A percentile compares a stretch with the other conserved stretches of the same genome.
These are phyloP conservation scores for Wickerhamomyces sydowiorum DNA, from an alignment of 805 yeast species.

Conservation along the genomic window DNA sequence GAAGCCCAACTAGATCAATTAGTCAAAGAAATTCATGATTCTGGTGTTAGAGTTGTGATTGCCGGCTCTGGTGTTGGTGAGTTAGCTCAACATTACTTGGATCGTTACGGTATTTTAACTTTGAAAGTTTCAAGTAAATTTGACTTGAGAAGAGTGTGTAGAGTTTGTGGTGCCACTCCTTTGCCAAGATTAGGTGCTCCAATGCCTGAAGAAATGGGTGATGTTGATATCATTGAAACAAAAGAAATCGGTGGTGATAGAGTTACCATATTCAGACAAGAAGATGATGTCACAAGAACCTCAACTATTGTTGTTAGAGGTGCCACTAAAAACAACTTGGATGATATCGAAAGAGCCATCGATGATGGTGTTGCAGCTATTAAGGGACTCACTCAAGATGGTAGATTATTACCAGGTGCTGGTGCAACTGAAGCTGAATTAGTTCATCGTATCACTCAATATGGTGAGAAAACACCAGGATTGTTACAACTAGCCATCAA, in stretches of 20 bases:
- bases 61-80: conserved; percentile 97
- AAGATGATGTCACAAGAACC: conserved; percentile 58
- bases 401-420: conserved; percentile 86
- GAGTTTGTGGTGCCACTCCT: conserved; percentile 97
- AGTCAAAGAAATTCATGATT: conserved; percentile 73
- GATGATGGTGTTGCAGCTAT: conserved; percentile 94
- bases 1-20: conserved; percentile 86
- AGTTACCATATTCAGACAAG: conserved; percentile 89
- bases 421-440: conserved; percentile 92
- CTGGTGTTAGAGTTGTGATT: conserved; percentile 82
- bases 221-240: conserved; percentile 81
- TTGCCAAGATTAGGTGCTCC: conserved; percentile 93
- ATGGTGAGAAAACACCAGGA: conserved; percentile 94
- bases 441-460: conserved; percentile 69
- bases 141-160: conserved; percentile 86
- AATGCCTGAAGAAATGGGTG: conserved; percentile 89
- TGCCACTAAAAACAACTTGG: conserved; percentile 90
- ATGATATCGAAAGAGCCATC: conserved; percentile 94
- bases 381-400: conserved; percentile 82
- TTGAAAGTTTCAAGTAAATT: conserved; percentile 90
- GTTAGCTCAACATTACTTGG: conserved; percentile 85
- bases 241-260: conserved; percentile 96
- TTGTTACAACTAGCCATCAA: conserved; percentile 89
- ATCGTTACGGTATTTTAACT: conserved; percentile 79
- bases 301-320: conserved; percentile 93